Conservation (phyloP, 2,329 filamentous ascomycete genomes). For the Malbranchea zuffiana region DNA sequence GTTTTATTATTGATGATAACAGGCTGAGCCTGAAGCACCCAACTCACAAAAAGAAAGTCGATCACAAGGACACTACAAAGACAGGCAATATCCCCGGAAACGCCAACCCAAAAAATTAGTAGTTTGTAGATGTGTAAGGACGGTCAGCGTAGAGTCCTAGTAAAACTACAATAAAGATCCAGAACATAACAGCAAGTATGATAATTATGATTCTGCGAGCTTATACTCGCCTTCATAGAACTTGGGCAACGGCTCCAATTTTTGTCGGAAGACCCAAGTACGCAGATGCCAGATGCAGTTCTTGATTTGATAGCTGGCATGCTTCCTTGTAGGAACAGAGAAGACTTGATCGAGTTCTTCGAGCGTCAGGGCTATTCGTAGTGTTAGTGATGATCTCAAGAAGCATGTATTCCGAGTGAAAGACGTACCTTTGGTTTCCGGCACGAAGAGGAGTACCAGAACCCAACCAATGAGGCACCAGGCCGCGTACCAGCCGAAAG, state of each 20-base stretch:
- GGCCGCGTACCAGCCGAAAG: constrained; percentile 47
- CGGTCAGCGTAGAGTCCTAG: no score
- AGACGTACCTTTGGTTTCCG: constrained; percentile 37
- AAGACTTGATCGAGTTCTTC: constrained; percentile 45
- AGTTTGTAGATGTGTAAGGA: no score
- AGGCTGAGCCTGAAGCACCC: no score
- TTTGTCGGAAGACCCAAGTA: constrained; percentile 30
- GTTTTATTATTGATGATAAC: no score
- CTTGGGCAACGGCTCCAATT: constrained; percentile 22
- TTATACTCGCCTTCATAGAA: constrained; percentile 1
- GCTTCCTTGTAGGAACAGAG: constrained; percentile 38
- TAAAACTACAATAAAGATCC: no score
- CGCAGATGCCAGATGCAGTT: constrained; percentile 33
- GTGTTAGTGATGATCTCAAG: constrained; percentile 5
- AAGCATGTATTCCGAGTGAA: constrained; percentile 14
- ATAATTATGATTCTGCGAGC: neutral
- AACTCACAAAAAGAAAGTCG: no score
- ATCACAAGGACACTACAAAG: no score
- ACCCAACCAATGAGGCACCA: constrained; percentile 46
- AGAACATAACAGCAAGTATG: no score
- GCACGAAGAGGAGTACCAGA: constrained; percentile 42
- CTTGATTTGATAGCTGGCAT: constrained; percentile 31
- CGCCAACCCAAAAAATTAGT: no score
- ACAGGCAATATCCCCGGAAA: no score
- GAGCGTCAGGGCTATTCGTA: constrained; percentile 25